Evolutionary conservation across 306 rosid genomes (phyloP).

Genomic region (Psophocarpus tetragonolobus): DNA sequence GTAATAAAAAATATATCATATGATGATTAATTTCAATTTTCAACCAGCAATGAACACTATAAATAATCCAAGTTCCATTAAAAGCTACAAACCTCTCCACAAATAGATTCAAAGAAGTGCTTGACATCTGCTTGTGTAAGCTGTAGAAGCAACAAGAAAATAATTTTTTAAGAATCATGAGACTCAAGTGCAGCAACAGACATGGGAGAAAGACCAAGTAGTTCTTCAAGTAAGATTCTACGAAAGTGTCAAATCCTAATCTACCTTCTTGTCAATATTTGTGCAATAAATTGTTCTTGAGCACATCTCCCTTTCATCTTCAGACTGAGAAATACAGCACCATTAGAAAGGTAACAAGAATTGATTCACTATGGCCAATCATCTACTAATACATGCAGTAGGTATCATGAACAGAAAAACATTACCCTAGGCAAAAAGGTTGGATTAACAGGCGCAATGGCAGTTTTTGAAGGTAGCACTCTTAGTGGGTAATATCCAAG

Average conservation of each 20-base stretch:
- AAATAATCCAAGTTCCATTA: constrained; percentile 9
- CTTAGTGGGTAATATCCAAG: constrained; percentile 90
- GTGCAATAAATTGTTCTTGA: constrained; percentile 98
- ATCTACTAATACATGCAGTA: not conserved
- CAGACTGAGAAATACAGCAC: constrained; percentile 59
- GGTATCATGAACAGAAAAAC: not conserved
- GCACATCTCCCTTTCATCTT: constrained; percentile 99
- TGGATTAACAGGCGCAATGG: constrained; percentile 97
- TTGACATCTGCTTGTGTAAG: constrained; percentile 94
- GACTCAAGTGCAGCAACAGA: not conserved
- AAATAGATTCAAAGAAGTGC: constrained; percentile 82
- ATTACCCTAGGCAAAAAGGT: constrained; percentile 92
- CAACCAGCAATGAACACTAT: constrained; percentile 21
- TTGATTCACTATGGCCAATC: constrained; percentile 15
- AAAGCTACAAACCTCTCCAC: constrained; percentile 87
- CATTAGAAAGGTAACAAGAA: constrained; percentile 28
- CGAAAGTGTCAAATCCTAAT: constrained; percentile 14
- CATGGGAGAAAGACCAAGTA: not conserved
- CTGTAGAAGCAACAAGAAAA: constrained; percentile 46
- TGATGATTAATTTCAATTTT: constrained; percentile 17
- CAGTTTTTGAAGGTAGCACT: constrained; percentile 99
- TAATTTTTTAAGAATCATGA: not conserved
- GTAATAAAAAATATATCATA: constrained; percentile 18
- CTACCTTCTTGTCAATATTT: constrained; percentile 95
- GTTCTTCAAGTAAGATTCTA: constrained; percentile 26